Percentiles rank a stretch among this genome's conserved stretches.
These are phyloP conservation scores for Xylaria curta DNA, from an alignment of 495 filamentous ascomycete species.

Conservation along the genomic window DNA sequence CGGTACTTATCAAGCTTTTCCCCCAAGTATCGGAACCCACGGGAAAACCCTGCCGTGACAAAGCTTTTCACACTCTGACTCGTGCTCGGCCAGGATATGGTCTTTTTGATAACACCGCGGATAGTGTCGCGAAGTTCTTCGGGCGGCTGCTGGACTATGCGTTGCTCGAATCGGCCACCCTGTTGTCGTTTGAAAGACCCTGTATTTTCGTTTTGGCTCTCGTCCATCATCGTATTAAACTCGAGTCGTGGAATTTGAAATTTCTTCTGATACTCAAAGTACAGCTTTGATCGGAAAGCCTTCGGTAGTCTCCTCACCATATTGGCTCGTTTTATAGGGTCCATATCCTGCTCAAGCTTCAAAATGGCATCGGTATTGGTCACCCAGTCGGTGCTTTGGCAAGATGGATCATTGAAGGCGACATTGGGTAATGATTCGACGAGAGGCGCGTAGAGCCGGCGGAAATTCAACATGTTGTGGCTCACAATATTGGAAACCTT, in stretches of 20 bases:
- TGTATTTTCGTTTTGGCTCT: constrained; percentile 70
- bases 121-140: constrained; percentile 70
- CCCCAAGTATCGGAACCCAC: constrained; percentile 73
- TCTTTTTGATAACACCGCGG: constrained; percentile 76
- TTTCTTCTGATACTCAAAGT: constrained; percentile 92
- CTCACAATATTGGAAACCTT: constrained; percentile 94
- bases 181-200: constrained; percentile 71
- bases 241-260: constrained; percentile 82
- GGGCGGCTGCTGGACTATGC: constrained; percentile 74
- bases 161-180: constrained; percentile 83
- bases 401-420: constrained; percentile 72
- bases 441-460: constrained; percentile 85
- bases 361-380: constrained; percentile 61
- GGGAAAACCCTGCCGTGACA: constrained; percentile 73
- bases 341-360: constrained; percentile 84
- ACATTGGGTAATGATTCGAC: constrained; percentile 91
- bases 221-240: constrained; percentile 85
- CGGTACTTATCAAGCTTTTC: constrained; percentile 84
- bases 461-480: constrained; percentile 89
- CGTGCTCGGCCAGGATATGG: constrained; percentile 88
- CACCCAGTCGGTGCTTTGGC: constrained; percentile 67
- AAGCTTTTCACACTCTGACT: constrained; percentile 82
- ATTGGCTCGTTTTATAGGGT: constrained; percentile 85
- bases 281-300: constrained; percentile 84
- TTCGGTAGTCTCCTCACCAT: constrained; percentile 94